A percentile compares a stretch with the other conserved stretches of the same genome.
Conservation (phyloP, 352 stramenopile genomes). For the Pythium aphanidermatum region DNA sequence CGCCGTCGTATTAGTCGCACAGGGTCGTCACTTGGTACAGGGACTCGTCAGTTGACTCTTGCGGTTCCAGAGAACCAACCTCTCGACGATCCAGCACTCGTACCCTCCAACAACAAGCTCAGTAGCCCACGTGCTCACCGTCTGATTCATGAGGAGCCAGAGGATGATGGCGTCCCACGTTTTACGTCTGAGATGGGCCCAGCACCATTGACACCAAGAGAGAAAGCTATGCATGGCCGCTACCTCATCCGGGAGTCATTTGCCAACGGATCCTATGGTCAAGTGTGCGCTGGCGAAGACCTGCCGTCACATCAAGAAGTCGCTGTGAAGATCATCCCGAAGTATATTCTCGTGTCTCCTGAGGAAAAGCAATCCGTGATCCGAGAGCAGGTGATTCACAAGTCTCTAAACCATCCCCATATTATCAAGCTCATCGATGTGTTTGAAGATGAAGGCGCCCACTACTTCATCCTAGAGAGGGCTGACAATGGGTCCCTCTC, state of each 20-base stretch:
- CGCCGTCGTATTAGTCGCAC: conserved; percentile 1
- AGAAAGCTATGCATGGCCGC: conserved; percentile 61
- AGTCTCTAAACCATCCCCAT: conserved; percentile 53
- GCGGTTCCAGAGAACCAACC: conserved; percentile 5
- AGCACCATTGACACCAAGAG: conserved; percentile 32
- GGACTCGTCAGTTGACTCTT: background rate
- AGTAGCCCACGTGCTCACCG: background rate
- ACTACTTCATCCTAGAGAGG: conserved; percentile 72
- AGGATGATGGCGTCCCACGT: background rate
- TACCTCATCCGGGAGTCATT: conserved; percentile 76
- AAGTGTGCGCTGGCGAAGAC: conserved; percentile 48
- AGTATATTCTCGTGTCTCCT: conserved; percentile 55
- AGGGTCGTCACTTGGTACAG: background rate
- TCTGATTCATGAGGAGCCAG: background rate
- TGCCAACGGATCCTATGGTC: conserved; percentile 60
- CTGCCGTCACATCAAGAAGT: conserved; percentile 47
- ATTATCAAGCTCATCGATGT: conserved; percentile 74
- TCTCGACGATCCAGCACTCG: conserved; percentile 4
- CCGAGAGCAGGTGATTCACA: conserved; percentile 64
- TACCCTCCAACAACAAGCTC: background rate
- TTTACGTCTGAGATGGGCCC: background rate
- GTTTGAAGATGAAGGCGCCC: conserved; percentile 63
- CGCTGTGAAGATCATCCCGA: conserved; percentile 73
- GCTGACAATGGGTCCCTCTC: conserved; percentile 52
- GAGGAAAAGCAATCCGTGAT: conserved; percentile 75